Percentiles rank a stretch among this genome's conserved stretches.
These are phyloP conservation scores for Eucalyptus camaldulensis DNA, from an alignment of 345 rosid genomes.

Conservation along the genomic window DNA sequence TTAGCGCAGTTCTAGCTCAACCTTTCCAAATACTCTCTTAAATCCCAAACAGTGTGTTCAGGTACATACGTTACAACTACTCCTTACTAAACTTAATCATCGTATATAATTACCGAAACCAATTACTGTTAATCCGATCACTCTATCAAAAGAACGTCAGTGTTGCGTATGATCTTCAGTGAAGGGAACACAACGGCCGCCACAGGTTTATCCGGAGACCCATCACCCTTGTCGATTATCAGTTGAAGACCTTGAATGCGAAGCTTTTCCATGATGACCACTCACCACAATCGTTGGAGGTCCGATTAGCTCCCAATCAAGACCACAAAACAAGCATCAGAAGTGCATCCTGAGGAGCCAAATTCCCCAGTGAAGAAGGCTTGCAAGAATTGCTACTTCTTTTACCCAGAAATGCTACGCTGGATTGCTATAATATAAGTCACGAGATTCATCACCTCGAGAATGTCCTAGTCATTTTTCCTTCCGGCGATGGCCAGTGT, in stretches of 20 bases:
- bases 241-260: slow-evolving; percentile 59
- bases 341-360: accelerated
- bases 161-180: slow-evolving; percentile 51
- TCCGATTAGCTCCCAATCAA: slow-evolving; percentile 19
- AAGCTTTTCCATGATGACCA: slow-evolving; percentile 72
- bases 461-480: slow-evolving; percentile 56
- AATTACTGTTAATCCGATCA: neutral
- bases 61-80: accelerated
- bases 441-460: slow-evolving; percentile 24
- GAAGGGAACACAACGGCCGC: slow-evolving; percentile 77
- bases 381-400: neutral
- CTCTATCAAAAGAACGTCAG: slow-evolving; percentile 16
- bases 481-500: slow-evolving; percentile 46
- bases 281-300: slow-evolving; percentile 48
- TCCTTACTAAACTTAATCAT: neutral
- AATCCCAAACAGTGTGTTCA: neutral
- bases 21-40: neutral
- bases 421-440: neutral
- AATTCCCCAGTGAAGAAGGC: neutral
- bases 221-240: slow-evolving; percentile 76
- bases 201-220: slow-evolving; percentile 42
- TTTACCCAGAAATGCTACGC: neutral
- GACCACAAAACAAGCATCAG: neutral
- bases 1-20: neutral
- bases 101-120: too few relatives aligned